Evolutionary conservation across 768 basidiomycete genomes (phyloP).

Genomic region (Hypholoma sublateritium): DNA sequence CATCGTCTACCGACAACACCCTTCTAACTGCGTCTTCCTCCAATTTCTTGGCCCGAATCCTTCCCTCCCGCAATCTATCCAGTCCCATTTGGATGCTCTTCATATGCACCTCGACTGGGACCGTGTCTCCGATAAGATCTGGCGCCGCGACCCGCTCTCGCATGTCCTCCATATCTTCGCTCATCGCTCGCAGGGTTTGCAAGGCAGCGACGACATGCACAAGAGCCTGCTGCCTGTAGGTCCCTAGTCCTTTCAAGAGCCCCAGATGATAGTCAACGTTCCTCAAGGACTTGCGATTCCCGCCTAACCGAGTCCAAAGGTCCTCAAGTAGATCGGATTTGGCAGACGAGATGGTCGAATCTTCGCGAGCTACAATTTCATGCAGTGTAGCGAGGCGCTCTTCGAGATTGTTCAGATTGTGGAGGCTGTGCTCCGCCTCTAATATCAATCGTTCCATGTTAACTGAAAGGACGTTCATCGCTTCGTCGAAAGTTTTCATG

Average conservation of each 20-base stretch:
- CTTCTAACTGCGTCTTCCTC: slow-evolving; percentile 41
- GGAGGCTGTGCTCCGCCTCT: slow-evolving; percentile 62
- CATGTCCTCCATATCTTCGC: slow-evolving; percentile 75
- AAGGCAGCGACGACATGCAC: slow-evolving; percentile 67
- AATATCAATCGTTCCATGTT: slow-evolving; percentile 57
- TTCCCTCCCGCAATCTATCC: slow-evolving; percentile 58
- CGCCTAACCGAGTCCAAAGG: slow-evolving; percentile 71
- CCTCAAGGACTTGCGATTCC: slow-evolving; percentile 51
- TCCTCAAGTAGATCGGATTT: slow-evolving; percentile 57
- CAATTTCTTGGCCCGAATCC: slow-evolving; percentile 47
- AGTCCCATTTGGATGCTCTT: slow-evolving; percentile 67
- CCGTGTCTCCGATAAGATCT: slow-evolving; percentile 53
- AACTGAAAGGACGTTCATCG: slow-evolving; percentile 58
- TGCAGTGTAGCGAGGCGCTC: slow-evolving; percentile 56
- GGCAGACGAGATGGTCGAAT: slow-evolving; percentile 40
- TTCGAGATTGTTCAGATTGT: slow-evolving; percentile 62
- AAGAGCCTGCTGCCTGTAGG: slow-evolving; percentile 60
- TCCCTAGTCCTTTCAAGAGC: slow-evolving; percentile 53
- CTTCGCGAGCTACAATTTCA: slow-evolving; percentile 61
- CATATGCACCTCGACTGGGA: slow-evolving; percentile 76
- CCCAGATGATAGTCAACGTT: slow-evolving; percentile 49
- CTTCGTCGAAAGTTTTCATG: slow-evolving; percentile 52
- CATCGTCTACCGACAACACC: slow-evolving; percentile 22
- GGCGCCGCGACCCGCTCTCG: slow-evolving; percentile 72
- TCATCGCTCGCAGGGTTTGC: slow-evolving; percentile 61